Conservation (phyloP, 2,329 filamentous ascomycete genomes). For the Ophiobolus disseminans region DNA sequence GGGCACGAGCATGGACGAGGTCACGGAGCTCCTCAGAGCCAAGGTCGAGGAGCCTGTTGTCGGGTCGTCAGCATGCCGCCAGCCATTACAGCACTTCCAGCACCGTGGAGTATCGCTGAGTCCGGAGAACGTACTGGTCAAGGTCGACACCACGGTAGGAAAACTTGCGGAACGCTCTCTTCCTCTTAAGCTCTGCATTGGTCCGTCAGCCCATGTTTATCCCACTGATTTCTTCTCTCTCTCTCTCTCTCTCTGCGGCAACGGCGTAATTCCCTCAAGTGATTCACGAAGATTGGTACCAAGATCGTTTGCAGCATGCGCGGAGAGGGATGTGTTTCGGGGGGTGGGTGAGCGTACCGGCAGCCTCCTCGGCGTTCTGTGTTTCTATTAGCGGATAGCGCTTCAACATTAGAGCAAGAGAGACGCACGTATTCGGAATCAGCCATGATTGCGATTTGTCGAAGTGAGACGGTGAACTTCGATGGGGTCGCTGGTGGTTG, state of each 20-base stretch:
- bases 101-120: neutral
- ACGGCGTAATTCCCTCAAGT: neutral
- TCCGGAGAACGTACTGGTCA: constrained; percentile 79
- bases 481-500: constrained; percentile 43
- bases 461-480: constrained; percentile 52
- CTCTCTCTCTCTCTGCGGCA: no score
- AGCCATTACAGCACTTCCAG: constrained; percentile 1
- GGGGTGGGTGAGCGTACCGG: constrained; percentile 61
- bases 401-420: constrained; percentile 23
- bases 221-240: constrained; percentile 7
- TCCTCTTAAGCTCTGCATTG: constrained; percentile 91
- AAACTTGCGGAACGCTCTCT: constrained; percentile 99
- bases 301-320: constrained; percentile 15
- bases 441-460: constrained; percentile 75
- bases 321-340: constrained; percentile 11
- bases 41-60: constrained; percentile 90
- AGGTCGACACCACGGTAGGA: constrained; percentile 99
- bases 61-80: constrained; percentile 28
- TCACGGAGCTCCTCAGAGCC: constrained; percentile 98
- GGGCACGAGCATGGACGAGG: constrained; percentile 98
- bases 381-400: constrained; percentile 24
- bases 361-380: constrained; percentile 96
- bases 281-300: constrained; percentile 1
- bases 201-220: constrained; percentile 35
- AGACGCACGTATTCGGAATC: constrained; percentile 84